phyloP scores from a whole-genome alignment of 2,329 filamentous ascomycete species.

The Claviceps citrina region DNA sequence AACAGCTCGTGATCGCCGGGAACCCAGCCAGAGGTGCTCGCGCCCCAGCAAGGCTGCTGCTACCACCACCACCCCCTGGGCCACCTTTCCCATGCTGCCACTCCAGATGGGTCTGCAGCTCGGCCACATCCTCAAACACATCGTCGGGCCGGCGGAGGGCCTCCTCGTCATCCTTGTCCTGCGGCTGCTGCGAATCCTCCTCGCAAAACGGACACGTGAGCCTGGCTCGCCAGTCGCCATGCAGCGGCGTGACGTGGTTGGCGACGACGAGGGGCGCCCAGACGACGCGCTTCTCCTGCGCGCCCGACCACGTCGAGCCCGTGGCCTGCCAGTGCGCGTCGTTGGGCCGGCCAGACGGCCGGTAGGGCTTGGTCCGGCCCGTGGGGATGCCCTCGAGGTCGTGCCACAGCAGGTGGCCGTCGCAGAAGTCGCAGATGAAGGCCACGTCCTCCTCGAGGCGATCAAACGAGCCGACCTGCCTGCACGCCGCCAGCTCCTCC shows the following conservation, averaged over 20 bases:
- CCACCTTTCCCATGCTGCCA: constrained; percentile 32
- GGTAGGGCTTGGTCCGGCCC: constrained; percentile 20
- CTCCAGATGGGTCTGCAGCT: constrained; percentile 39
- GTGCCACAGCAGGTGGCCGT: constrained; percentile 44
- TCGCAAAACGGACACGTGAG: constrained; percentile 43
- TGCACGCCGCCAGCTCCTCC: constrained; percentile 37
- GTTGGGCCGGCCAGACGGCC: constrained; percentile 8
- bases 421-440: constrained; percentile 47
- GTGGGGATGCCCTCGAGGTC: constrained; percentile 39
- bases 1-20: constrained; percentile 25
- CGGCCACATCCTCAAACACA: constrained; percentile 33
- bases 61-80: background rate
- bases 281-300: constrained; percentile 34
- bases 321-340: constrained; percentile 37
- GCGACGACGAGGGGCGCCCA: constrained; percentile 43
- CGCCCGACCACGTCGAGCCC: constrained; percentile 24
- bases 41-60: constrained; percentile 18
- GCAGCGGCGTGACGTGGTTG: constrained; percentile 36
- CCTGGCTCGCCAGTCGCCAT: constrained; percentile 35
- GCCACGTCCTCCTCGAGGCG: constrained; percentile 39
- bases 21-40: constrained; percentile 18
- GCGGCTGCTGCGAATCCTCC: constrained; percentile 29
- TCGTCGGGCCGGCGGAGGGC: constrained; percentile 32
- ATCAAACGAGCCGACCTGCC: constrained; percentile 38
- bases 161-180: constrained; percentile 33